Base-by-base conservation (phyloP, 495 filamentous ascomycete species). In the Letharia lupina region DNA sequence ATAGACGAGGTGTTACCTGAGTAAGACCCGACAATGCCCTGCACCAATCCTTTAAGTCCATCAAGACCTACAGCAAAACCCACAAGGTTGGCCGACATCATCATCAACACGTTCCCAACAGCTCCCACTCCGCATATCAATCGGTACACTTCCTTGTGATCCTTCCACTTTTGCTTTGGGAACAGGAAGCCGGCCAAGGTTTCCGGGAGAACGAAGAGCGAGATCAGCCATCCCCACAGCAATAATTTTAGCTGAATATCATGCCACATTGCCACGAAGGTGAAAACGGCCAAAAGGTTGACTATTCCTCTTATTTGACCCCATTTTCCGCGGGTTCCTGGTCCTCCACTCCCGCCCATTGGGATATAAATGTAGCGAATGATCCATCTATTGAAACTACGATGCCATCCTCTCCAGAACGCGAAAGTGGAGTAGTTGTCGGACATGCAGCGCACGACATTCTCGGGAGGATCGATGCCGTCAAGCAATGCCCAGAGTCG, bases 231-330 rank as follows among this genome's bases (percentile, higher is more conserved):
- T 18, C 94, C 91, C 94, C 94, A 99, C 72, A 94, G 87, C 18
- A 99, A 83, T 35, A 99, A 82, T 56, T 87, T 85, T n/a, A 97
- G 83, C 71, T 93, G 86, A 74, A 99, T 95, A 71, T 99, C 94
- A 75, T 99, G 94, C 94, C 94, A 99, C 48, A 99, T 79, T 9
- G 95, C 94, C 40, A 99, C 94, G 68, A 99, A 99, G 3, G 91
- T 96, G 73, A 99, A 99, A 4, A 96, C 89, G n/a, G 86, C 77
- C 15, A 92, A 78, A 71, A 89, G 91, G 61, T 93, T 96, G 44
- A 86, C 73, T 47, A 87, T 76, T 5, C 74, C 73, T n/a, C 84
- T 70, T 2, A 80, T 77, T 62, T 76, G 80, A 10, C 76, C 74
- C 71, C 71, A 74, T 18, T 67, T 60, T 5, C 78, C 77, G 52